These are phyloP conservation scores for Mycogone perniciosa DNA, from an alignment of 2,329 filamentous ascomycete species.

Conservation along the genomic window DNA sequence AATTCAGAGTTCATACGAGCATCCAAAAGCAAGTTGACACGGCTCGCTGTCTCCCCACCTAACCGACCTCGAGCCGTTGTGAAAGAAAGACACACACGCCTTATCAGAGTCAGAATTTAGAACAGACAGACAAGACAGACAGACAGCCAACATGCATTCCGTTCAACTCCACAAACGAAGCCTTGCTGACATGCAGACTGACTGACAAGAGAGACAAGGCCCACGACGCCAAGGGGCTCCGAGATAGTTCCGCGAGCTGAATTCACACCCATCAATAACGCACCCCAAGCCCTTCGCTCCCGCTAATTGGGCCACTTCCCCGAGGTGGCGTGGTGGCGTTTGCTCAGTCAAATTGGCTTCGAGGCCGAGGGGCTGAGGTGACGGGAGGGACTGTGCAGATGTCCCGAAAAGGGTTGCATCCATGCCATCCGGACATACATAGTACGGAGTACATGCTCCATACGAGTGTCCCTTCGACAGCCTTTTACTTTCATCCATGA, in stretches of 20 bases:
- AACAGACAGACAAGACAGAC: background rate
- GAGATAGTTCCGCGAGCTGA: conserved; percentile 11
- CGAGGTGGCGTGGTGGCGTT: conserved; percentile 12
- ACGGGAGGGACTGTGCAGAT: background rate
- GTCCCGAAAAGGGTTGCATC: conserved; percentile 7
- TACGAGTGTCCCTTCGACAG: background rate
- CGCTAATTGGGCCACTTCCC: conserved; percentile 9
- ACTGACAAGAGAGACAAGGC: conserved; percentile 4
- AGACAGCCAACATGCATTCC: background rate
- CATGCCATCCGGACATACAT: background rate
- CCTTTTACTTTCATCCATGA: background rate
- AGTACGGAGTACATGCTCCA: background rate
- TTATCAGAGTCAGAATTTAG: background rate
- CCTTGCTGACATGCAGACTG: conserved; percentile 1
- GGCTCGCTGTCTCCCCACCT: background rate
- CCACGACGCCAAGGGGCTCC: conserved; percentile 5
- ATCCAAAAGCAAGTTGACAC: background rate
- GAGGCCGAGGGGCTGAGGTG: background rate
- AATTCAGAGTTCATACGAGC: background rate
- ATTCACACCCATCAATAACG: conserved; percentile 10
- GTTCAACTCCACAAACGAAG: background rate
- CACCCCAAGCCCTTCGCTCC: conserved; percentile 6
- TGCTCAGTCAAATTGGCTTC: conserved; percentile 10
- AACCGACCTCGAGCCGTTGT: too few species aligned
- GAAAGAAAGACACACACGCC: too few species aligned